Percentiles rank a stretch among this genome's conserved stretches.
phyloP scores from a whole-genome alignment of 2,329 filamentous ascomycete species.

The Macrophomina pseudophaseolina region DNA sequence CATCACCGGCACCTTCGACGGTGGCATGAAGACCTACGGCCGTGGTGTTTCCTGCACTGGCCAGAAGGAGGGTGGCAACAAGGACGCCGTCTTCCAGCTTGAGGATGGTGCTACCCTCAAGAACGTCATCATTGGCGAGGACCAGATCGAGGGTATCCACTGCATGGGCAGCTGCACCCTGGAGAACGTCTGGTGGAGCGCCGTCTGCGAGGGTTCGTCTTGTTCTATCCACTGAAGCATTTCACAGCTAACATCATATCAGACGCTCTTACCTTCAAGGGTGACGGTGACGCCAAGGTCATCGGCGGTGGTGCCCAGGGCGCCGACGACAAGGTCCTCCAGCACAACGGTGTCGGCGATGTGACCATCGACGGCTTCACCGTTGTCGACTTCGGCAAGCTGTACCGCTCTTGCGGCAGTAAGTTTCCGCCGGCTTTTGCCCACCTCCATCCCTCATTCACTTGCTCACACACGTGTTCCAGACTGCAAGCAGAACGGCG shows the following conservation, averaged over 20 bases:
- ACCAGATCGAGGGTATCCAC: slow-evolving; percentile 56
- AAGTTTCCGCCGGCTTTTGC: not conserved
- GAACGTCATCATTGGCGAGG: slow-evolving; percentile 56
- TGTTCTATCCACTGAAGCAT: not conserved
- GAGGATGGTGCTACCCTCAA: slow-evolving; percentile 46
- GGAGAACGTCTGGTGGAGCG: slow-evolving; percentile 40
- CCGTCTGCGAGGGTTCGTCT: slow-evolving; percentile 44
- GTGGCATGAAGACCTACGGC: slow-evolving; percentile 21
- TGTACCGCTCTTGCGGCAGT: slow-evolving; percentile 35
- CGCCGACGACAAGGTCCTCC: slow-evolving; percentile 40
- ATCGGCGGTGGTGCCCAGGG: slow-evolving; percentile 37
- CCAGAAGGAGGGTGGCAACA: slow-evolving; percentile 52
- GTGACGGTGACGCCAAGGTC: slow-evolving; percentile 33
- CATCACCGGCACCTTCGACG: slow-evolving; percentile 17
- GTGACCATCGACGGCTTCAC: slow-evolving; percentile 40
- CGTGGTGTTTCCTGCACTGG: slow-evolving; percentile 33
- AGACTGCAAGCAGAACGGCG: slow-evolving; percentile 51
- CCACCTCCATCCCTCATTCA: not conserved
- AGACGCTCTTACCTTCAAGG: slow-evolving; percentile 40
- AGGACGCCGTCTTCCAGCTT: slow-evolving; percentile 30
- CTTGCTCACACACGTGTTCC: slow-evolving; percentile 49
- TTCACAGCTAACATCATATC: not conserved
- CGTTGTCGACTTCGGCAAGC: slow-evolving; percentile 37
- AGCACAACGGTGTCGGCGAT: slow-evolving; percentile 41
- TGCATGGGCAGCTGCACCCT: slow-evolving; percentile 56